Evolutionary conservation across 1,284 basidiomycete species (phyloP), one percentile per base, ranked within the genome.

Genomic region (Cutaneotrichosporon daszewskae): DNA sequence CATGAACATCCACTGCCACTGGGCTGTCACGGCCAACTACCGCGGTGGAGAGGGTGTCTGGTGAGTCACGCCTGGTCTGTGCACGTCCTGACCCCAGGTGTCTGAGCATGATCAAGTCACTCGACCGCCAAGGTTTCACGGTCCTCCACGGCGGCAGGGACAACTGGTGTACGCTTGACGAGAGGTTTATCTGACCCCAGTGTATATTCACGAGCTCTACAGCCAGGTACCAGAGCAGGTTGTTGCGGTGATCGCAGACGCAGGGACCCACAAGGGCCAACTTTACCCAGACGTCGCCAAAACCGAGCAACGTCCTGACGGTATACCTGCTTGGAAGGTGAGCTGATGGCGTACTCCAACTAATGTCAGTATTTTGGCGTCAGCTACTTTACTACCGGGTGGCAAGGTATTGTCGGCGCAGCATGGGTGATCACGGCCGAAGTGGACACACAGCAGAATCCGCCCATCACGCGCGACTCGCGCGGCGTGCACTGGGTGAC

Each of bases 241-340:
- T 35, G 46, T 47, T 24, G 48, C 49, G 22, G 37, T 58, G 27
- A 33, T 58, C 12, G 44, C 43, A 3, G 51, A 52, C 5, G 40
- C 40, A 14, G 43, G 37, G 13, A 33, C 37, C 5, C n/a, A n/a
- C n/a, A n/a, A n/a, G n/a, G n/a, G n/a, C n/a, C n/a, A n/a, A n/a
- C n/a, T n/a, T n/a, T n/a, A n/a, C n/a, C n/a, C n/a, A n/a, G n/a
- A n/a, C n/a, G n/a, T n/a, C n/a, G n/a, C n/a, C 26, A 59, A 59
- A 37, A 47, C 39, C 4, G 22, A n/a, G 2, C 18, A 50, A 5
- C 35, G 43, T 5, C 40, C 25, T 3, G 41, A 50, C 27, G 57
- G 57, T 17, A 49, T 59, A 25, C 57, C 57, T 0, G 57, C 57
- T 1, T 59, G 57, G 57, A 57, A 59, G 53, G 57, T 57, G 45